Base-by-base conservation (phyloP, 768 basidiomycete species). In the Strobilomyces confusus region DNA sequence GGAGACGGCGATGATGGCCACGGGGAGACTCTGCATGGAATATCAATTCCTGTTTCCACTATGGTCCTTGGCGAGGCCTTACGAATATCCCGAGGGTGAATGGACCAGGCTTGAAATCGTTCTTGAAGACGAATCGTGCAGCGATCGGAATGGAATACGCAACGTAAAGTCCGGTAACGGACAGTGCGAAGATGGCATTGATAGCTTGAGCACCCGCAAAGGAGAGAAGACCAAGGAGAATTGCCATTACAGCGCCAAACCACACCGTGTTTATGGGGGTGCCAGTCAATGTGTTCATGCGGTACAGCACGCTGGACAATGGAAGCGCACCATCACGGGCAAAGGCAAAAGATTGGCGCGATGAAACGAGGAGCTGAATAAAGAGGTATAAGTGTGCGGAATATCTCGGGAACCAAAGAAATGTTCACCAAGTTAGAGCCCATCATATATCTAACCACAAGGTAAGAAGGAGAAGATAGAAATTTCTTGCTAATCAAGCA, bases 181-280 rank as follows among this genome's bases (percentile, higher is more conserved):
- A 73, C 11, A 82, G 63, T 1, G 79, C 64, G 61, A 86, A 86
- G 56, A 86, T 70, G 2, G 83, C 83, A 51, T 75, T 71, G 61
- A 81, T 81, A 3, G 84, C 83, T 26, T 72, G 70, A 14, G 76
- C 43, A 19, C 83, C 82, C 0, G 84, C 81, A 30, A 86, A 80
- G 17, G 76, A 72, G 22, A 86, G 70, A 20, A 80, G 61, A 5
- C 81, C 82, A 2, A 86, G 72, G 11, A 79, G 61, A 7, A 73
- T 60, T 1, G 80, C 61, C 17, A 68, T 44, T 7, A 61, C 42
- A 8, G 71, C 75, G 3, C 72, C 67, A 53, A 79, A 79, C 80
- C 80, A 83, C 23, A 84, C 83, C 3, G 80, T 77, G 61, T 82
- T 78, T n/a, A 82, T 77, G 0, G 84, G 84, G 9, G 82, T 80